A percentile compares a stretch with the other conserved stretches of the same genome.
These are phyloP conservation scores for Tuber umbilicatum DNA, from an alignment of 495 filamentous ascomycete genomes.

Conservation along the genomic window DNA sequence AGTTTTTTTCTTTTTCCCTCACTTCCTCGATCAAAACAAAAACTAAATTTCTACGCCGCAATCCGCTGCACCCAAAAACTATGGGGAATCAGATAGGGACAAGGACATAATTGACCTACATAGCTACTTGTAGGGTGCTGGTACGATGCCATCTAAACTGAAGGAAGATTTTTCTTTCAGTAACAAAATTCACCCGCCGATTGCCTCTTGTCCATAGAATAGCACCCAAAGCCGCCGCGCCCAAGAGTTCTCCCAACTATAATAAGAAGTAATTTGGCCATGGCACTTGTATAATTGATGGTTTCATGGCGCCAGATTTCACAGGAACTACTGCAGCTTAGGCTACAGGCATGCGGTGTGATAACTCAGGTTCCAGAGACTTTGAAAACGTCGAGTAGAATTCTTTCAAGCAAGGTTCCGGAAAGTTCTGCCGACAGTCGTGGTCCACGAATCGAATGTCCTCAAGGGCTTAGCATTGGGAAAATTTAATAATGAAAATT, in stretches of 20 bases:
- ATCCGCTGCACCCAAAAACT: not conserved
- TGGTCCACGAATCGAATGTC: not conserved
- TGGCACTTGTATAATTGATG: no score
- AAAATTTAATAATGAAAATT: not conserved
- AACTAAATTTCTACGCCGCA: not conserved
- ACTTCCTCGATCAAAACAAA: constrained; percentile 1
- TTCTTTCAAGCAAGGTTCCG: not conserved
- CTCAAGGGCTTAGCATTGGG: not conserved
- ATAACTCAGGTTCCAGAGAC: no score
- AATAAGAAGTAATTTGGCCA: no score
- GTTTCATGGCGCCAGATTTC: no score
- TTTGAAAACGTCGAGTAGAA: not conserved
- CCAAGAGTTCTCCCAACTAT: not conserved
- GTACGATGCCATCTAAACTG: not conserved
- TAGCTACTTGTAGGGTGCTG: no score
- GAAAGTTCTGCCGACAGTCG: not conserved
- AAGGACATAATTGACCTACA: not conserved
- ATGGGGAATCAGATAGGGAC: not conserved
- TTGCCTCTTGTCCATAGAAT: not conserved
- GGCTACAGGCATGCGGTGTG: no score
- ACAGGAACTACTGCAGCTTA: no score
- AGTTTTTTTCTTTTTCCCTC: not conserved
- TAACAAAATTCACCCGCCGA: not conserved
- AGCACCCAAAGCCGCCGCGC: not conserved
- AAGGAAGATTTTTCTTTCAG: not conserved